Percentiles rank a stretch among this genome's conserved stretches.
Evolutionary conservation across 2,329 filamentous ascomycete genomes (phyloP).

Genomic region (Pseudogymnoascus sp.): DNA sequence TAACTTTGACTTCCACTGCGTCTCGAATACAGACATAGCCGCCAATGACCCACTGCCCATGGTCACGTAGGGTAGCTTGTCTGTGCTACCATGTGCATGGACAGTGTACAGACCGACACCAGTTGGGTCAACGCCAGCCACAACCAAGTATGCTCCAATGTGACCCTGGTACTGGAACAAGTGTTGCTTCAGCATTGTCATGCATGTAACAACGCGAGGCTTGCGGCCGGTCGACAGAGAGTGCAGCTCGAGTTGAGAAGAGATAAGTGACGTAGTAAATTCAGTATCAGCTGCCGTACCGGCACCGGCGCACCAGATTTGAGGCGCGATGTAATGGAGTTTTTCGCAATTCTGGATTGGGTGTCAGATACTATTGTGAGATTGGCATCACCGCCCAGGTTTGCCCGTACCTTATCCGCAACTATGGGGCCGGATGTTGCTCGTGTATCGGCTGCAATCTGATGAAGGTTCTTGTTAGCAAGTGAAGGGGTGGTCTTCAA

Average conservation of each 20-base stretch:
- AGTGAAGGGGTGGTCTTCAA: background rate
- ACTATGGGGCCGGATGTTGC: slow-evolving; percentile 96
- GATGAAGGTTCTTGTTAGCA: slow-evolving; percentile 19
- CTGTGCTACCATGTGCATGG: slow-evolving; percentile 94
- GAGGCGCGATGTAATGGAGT: slow-evolving; percentile 95
- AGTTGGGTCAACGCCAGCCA: slow-evolving; percentile 93
- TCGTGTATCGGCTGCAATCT: slow-evolving; percentile 97
- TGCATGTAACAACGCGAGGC: slow-evolving; percentile 95
- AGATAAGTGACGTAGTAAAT: slow-evolving; percentile 97
- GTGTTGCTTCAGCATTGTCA: slow-evolving; percentile 99
- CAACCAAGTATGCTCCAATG: slow-evolving; percentile 95
- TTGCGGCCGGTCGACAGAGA: slow-evolving; percentile 92
- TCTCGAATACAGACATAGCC: slow-evolving; percentile 97
- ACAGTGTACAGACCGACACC: slow-evolving; percentile 95
- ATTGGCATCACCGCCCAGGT: background rate
- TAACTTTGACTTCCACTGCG: slow-evolving; percentile 77
- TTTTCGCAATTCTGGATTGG: slow-evolving; percentile 87
- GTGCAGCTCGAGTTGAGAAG: slow-evolving; percentile 96
- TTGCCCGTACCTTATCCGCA: slow-evolving; percentile 73
- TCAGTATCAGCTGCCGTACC: slow-evolving; percentile 97
- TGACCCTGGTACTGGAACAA: slow-evolving; percentile 97
- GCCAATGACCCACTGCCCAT: slow-evolving; percentile 96
- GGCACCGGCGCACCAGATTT: slow-evolving; percentile 98
- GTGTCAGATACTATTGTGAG: background rate
- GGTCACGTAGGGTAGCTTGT: slow-evolving; percentile 98